These are phyloP conservation scores for Didymella pomorum DNA, from an alignment of 2,329 filamentous ascomycete genomes.

Conservation along the genomic window DNA sequence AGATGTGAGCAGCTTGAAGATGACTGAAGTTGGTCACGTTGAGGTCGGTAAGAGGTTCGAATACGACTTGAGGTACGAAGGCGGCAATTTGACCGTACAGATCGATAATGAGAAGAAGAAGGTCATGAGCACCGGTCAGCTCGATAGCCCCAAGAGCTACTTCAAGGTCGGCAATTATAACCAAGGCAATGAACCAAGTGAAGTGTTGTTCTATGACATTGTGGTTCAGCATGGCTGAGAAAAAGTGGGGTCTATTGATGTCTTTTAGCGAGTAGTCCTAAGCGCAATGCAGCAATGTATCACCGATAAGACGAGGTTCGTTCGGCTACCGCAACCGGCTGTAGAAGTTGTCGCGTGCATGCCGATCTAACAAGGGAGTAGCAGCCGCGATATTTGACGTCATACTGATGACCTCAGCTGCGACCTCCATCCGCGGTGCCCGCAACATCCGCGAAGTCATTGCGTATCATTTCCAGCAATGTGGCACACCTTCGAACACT, in stretches of 20 bases:
- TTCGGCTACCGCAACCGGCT: constrained; percentile 1
- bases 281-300: not conserved
- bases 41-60: constrained; percentile 46
- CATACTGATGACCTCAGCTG: not conserved
- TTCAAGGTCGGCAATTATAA: constrained; percentile 40
- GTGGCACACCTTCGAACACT: constrained; percentile 14
- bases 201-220: constrained; percentile 31
- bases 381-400: constrained; percentile 12
- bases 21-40: constrained; percentile 46
- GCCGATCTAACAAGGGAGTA: not conserved
- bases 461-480: not conserved
- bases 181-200: constrained; percentile 30
- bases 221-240: constrained; percentile 19
- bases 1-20: constrained; percentile 41
- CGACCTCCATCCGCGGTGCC: not conserved
- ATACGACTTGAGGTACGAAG: constrained; percentile 52
- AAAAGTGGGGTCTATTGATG: too few species aligned
- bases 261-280: not conserved
- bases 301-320: not conserved
- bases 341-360: constrained; percentile 1
- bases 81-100: constrained; percentile 37
- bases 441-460: constrained; percentile 11
- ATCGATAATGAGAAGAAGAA: constrained; percentile 24
- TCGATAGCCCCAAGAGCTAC: constrained; percentile 30
- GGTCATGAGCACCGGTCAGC: not conserved